Base-by-base conservation (phyloP, 2,329 filamentous ascomycete species). In the Botryotinia globosa region DNA sequence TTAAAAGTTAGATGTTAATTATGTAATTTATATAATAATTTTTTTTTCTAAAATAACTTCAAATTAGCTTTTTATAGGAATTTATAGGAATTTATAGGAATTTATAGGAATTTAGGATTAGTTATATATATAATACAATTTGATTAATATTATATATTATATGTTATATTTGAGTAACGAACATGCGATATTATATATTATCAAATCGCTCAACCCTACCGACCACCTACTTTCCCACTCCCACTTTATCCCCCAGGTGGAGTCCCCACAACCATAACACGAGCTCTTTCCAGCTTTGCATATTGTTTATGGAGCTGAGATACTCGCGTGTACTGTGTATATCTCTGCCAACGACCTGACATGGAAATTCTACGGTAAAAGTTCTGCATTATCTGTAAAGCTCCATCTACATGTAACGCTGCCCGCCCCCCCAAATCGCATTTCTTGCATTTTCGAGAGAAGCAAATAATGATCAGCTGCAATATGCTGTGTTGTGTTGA, bases 161-260 rank as follows among this genome's bases (percentile, higher is more conserved):
- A n/a, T n/a, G n/a, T n/a, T n/a, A n/a, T n/a, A n/a, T n/a, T n/a
- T n/a, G n/a, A n/a, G n/a, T n/a, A n/a, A n/a, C n/a, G n/a, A n/a
- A n/a, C n/a, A n/a, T n/a, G n/a, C n/a, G n/a, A n/a, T n/a, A n/a
- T n/a, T n/a, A n/a, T n/a, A n/a, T n/a, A n/a, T n/a, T n/a, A n/a
- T n/a, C n/a, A n/a, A n/a, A n/a, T n/a, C n/a, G n/a, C n/a, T n/a
- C n/a, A n/a, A n/a, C n/a, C n/a, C n/a, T n/a, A n/a, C n/a, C n/a
- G 7, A 37, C 37, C 48, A 29, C 48, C 51, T n/a, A 18, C 51
- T 18, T n/a, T 56, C 34, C 14, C 32, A 29, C 16, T 39, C 39
- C 64, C 48, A 56, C 64, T 54, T 67, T 42, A 22, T 66, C 14
- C 64, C 62, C 64, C 32, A 66, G 45, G 22, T 51, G 64, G 64